Conservation (phyloP, 1,284 basidiomycete species). For the Puccinia polysora region DNA sequence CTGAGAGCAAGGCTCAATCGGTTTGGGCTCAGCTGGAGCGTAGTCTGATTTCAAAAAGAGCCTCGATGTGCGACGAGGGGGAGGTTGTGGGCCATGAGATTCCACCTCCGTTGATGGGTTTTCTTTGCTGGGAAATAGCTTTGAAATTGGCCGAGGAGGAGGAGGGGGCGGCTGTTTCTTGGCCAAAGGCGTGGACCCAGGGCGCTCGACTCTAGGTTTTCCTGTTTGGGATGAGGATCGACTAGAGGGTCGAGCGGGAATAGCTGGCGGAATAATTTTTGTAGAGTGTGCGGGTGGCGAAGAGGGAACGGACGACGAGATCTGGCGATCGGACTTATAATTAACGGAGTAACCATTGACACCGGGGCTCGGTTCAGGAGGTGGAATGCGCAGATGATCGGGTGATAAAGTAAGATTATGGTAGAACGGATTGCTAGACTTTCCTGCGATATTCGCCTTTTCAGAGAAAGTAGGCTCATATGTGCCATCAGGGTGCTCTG, state of each 20-base stretch:
- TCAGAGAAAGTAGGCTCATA: not conserved
- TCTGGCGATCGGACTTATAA: conserved; percentile 1
- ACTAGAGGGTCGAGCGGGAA: conserved; percentile 26
- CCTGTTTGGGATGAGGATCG: conserved; percentile 5
- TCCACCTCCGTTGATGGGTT: not conserved
- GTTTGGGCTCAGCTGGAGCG: not conserved
- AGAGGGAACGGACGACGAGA: conserved; percentile 8
- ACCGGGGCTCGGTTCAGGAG: not conserved
- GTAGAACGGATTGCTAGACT: conserved; percentile 22
- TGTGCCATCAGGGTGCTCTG: conserved; percentile 26
- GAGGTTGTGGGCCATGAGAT: not conserved
- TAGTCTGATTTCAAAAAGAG: not conserved
- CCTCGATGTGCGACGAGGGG: not conserved
- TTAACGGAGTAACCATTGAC: not conserved
- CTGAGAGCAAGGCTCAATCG: not conserved
- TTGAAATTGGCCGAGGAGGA: conserved; percentile 6
- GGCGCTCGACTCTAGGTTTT: not conserved
- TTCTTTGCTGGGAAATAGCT: not conserved
- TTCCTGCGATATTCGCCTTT: not conserved
- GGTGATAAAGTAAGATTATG: not conserved
- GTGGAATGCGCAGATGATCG: not conserved
- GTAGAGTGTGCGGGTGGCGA: conserved; percentile 1
- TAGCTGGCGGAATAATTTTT: conserved; percentile 16
- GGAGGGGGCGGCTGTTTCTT: conserved; percentile 29
- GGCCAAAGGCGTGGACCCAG: not conserved